Conservation (phyloP, 768 basidiomycete genomes). For the Scleroderma bovista region DNA sequence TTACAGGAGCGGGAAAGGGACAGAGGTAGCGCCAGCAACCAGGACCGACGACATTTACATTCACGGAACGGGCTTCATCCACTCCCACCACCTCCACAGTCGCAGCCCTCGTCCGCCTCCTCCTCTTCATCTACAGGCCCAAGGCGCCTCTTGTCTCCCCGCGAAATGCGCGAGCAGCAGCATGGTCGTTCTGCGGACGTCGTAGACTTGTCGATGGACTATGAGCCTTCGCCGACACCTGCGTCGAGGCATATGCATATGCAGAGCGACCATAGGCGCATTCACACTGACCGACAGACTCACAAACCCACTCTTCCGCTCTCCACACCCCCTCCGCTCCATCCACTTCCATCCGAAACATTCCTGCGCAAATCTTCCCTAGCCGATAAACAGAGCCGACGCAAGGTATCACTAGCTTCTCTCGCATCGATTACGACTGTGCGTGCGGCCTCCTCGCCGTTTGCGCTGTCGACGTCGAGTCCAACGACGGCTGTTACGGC, state of each 20-base stretch:
- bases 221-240: constrained; percentile 46
- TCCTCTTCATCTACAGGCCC: constrained; percentile 16
- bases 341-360: constrained; percentile 56
- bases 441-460: constrained; percentile 37
- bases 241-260: constrained; percentile 26
- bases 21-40: constrained; percentile 19
- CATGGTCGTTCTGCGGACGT: constrained; percentile 14
- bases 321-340: constrained; percentile 53
- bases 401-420: constrained; percentile 42
- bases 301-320: constrained; percentile 43
- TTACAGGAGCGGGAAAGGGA: constrained; percentile 12
- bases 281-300: constrained; percentile 28
- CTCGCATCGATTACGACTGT: constrained; percentile 41
- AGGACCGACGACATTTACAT: constrained; percentile 19
- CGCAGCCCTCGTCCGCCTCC: background rate
- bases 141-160: constrained; percentile 52
- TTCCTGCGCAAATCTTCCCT: constrained; percentile 21
- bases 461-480: constrained; percentile 47
- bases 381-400: constrained; percentile 27
- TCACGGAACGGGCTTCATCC: constrained; percentile 17
- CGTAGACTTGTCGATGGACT: constrained; percentile 27
- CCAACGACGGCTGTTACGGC: constrained; percentile 64
- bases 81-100: constrained; percentile 16
- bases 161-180: constrained; percentile 48
- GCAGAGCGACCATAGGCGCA: background rate